These are phyloP conservation scores for Agaricus blazei DNA, from an alignment of 768 basidiomycete genomes.

Conservation along the genomic window DNA sequence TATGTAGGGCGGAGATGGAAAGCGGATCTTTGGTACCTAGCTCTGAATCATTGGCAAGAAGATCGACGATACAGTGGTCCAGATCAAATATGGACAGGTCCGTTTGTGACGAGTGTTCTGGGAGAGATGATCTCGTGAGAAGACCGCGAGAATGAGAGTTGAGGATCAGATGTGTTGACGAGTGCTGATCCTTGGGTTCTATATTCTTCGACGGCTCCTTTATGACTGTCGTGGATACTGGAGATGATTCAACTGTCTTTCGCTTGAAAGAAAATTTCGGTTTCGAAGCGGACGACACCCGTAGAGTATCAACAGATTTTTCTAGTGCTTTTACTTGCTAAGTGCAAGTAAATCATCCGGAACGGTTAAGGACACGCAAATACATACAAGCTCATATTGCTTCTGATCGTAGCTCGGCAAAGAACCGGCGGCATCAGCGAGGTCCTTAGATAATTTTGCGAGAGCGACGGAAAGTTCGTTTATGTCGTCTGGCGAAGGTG, in stretches of 20 bases:
- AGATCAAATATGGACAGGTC: constrained; percentile 68
- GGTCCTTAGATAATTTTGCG: constrained; percentile 54
- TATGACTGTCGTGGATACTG: not conserved
- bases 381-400: constrained; percentile 45
- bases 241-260: constrained; percentile 18
- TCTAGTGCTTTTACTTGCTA: constrained; percentile 70
- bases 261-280: constrained; percentile 66
- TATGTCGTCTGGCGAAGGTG: constrained; percentile 31
- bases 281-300: constrained; percentile 39
- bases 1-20: constrained; percentile 55
- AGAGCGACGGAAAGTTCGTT: constrained; percentile 38
- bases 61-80: constrained; percentile 64
- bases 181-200: not conserved
- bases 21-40: constrained; percentile 8
- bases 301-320: constrained; percentile 44
- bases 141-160: constrained; percentile 40
- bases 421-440: constrained; percentile 59
- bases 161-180: constrained; percentile 34
- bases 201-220: not conserved
- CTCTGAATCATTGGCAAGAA: constrained; percentile 27
- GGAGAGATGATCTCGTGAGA: constrained; percentile 39
- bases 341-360: not conserved
- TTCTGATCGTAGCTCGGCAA: constrained; percentile 73
- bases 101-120: constrained; percentile 29
- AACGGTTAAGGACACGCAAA: not conserved